phyloP scores from a whole-genome alignment of 2,329 filamentous ascomycete genomes.

The Sordariomycetes sp. region DNA sequence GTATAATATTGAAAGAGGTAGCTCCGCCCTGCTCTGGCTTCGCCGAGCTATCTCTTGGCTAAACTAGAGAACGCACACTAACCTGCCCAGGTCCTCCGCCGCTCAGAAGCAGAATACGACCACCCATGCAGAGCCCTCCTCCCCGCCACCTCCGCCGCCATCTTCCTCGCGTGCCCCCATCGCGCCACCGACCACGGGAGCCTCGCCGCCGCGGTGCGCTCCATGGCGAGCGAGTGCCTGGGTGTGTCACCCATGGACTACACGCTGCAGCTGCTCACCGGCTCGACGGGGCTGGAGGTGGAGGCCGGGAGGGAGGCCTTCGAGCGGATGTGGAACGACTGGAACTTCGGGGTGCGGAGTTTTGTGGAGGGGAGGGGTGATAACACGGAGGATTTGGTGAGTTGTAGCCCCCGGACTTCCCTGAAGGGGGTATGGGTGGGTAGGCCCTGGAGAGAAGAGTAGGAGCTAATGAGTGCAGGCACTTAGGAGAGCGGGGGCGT shows the following conservation, averaged over 20 bases:
- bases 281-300: slow-evolving; percentile 10
- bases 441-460: not conserved
- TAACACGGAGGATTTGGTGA: not conserved
- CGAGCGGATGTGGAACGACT: slow-evolving; percentile 17
- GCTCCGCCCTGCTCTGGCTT: not conserved
- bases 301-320: slow-evolving; percentile 15
- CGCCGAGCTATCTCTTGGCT: not conserved
- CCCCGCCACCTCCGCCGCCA: slow-evolving; percentile 13
- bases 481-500: slow-evolving; percentile 12
- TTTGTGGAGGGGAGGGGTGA: slow-evolving; percentile 14
- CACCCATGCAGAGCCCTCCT: slow-evolving; percentile 13
- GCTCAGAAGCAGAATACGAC: slow-evolving; percentile 15
- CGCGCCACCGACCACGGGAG: slow-evolving; percentile 15
- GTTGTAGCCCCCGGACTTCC: slow-evolving; percentile 8
- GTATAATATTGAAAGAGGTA: slow-evolving; percentile 21
- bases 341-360: slow-evolving; percentile 20
- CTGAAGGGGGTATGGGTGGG: not conserved
- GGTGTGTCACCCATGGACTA: slow-evolving; percentile 10
- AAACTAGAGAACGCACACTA: not conserved
- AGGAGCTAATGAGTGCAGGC: not conserved
- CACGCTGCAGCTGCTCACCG: slow-evolving; percentile 15
- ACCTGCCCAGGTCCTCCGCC: slow-evolving; percentile 14
- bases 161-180: slow-evolving; percentile 19
- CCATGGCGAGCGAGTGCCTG: slow-evolving; percentile 15
- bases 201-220: slow-evolving; percentile 15